Percentiles rank a stretch among this genome's conserved stretches.
Evolutionary conservation across 2,329 filamentous ascomycete species (phyloP).

Genomic region (Colletotrichum sp.): DNA sequence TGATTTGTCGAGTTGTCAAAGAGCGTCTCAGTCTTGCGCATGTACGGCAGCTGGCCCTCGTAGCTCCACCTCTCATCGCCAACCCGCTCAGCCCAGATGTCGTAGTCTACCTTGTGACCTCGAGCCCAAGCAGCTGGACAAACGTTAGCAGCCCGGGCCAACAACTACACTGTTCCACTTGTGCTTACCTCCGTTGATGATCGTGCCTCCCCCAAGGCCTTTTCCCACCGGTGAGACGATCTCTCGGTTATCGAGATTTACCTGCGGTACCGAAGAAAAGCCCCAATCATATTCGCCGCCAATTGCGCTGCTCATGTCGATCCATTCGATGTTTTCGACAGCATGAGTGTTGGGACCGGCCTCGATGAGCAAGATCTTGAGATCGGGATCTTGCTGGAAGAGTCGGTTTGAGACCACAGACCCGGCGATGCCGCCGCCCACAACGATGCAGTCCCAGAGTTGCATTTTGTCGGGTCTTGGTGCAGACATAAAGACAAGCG

Average conservation of each 20-base stretch:
- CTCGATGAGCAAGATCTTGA: constrained; percentile 41
- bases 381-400: constrained; percentile 19
- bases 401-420: constrained; percentile 39
- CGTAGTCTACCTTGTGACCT: constrained; percentile 46
- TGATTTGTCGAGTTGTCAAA: constrained; percentile 29
- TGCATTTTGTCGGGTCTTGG: not conserved
- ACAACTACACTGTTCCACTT: accelerated
- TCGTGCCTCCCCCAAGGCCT: constrained; percentile 42
- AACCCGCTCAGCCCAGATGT: constrained; percentile 42
- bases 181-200: constrained; percentile 40
- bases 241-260: constrained; percentile 25
- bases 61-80: constrained; percentile 49
- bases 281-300: constrained; percentile 37
- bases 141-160: not conserved
- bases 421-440: constrained; percentile 40
- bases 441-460: constrained; percentile 38
- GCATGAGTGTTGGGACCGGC: constrained; percentile 35
- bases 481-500: accelerated
- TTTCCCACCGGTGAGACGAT: constrained; percentile 37
- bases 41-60: constrained; percentile 49
- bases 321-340: constrained; percentile 26
- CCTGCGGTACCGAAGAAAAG: constrained; percentile 35
- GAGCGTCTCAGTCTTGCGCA: constrained; percentile 34
- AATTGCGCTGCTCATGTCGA: constrained; percentile 27
- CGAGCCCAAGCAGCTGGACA: constrained; percentile 44